Conservation (phyloP, 805 yeast genomes). For the Yarrowia sp. region DNA sequence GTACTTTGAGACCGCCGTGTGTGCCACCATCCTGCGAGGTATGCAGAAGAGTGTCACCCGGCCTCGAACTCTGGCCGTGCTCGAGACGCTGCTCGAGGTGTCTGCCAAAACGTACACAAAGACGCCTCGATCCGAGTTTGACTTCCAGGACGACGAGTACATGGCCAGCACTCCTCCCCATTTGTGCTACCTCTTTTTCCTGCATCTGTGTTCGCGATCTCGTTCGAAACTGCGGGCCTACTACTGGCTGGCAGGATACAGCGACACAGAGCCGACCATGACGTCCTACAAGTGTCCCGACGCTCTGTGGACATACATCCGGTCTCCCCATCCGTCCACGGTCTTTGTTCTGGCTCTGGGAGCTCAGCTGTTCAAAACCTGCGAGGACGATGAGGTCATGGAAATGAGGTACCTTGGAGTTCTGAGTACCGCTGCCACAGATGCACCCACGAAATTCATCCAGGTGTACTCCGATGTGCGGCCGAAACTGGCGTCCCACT, state of each 20-base stretch:
- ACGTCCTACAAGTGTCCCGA: conserved; percentile 41
- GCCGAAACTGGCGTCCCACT: conserved; percentile 32
- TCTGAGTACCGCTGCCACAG: conserved; percentile 40
- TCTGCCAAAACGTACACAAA: conserved; percentile 43
- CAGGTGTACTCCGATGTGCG: conserved; percentile 36
- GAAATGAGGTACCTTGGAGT: conserved; percentile 43
- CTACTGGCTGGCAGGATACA: conserved; percentile 46
- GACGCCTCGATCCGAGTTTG: conserved; percentile 10
- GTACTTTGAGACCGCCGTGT: conserved; percentile 44
- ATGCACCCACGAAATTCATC: conserved; percentile 12
- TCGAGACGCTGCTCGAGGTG: conserved; percentile 45
- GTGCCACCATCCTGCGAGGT: conserved; percentile 44
- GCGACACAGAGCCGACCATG: conserved; percentile 41
- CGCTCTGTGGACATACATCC: conserved; percentile 42
- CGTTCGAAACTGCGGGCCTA: conserved; percentile 43
- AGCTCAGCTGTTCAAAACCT: conserved; percentile 43
- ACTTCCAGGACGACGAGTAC: conserved; percentile 28
- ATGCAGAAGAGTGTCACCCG: conserved; percentile 44
- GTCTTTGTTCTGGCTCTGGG: conserved; percentile 44
- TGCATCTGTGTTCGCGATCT: conserved; percentile 45
- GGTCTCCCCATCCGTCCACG: conserved; percentile 41
- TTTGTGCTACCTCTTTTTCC: conserved; percentile 44
- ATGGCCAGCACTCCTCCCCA: conserved; percentile 40
- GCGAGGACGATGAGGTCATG: conserved; percentile 43
- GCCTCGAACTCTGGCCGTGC: conserved; percentile 42